phyloP scores from a whole-genome alignment of 164 flowering plant species.

The Chloranthus sessilifolius region DNA sequence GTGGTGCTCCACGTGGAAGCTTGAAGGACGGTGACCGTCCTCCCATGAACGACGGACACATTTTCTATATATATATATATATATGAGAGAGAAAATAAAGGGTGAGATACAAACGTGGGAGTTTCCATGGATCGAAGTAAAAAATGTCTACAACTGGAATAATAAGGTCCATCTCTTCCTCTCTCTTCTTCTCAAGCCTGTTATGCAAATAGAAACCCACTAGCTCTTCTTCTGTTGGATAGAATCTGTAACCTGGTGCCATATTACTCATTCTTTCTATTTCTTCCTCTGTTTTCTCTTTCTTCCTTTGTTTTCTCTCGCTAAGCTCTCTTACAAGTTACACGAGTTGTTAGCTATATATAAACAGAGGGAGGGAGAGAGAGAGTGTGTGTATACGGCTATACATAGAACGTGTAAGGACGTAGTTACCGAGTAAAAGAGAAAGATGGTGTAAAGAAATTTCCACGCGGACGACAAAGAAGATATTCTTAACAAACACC shows the following conservation, averaged over 20 bases:
- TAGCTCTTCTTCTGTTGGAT: conserved; percentile 62
- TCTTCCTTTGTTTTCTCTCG: neutral
- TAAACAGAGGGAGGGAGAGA: too few species aligned
- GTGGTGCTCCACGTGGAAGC: too few species aligned
- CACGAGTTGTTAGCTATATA: too few species aligned
- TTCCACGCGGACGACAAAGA: neutral
- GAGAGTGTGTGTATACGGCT: too few species aligned
- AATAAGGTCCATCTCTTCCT: conserved; percentile 21
- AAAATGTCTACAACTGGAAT: conserved; percentile 43
- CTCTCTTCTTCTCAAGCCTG: conserved; percentile 32
- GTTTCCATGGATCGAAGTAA: conserved; percentile 42
- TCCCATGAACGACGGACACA: too few species aligned
- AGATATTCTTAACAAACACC: neutral
- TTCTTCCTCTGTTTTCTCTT: neutral
- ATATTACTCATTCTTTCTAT: conserved; percentile 2
- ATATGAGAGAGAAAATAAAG: neutral
- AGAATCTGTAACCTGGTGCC: conserved; percentile 49
- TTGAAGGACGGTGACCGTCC: too few species aligned
- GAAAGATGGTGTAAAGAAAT: neutral
- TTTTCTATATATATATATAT: too few species aligned
- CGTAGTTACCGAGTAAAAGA: too few species aligned
- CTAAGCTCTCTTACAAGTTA: too few species aligned
- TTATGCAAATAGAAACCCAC: conserved; percentile 40
- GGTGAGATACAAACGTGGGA: conserved; percentile 33
- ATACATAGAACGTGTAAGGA: too few species aligned